These are phyloP conservation scores for Cardamine occulta DNA, from an alignment of 345 rosid species.

Conservation along the genomic window DNA sequence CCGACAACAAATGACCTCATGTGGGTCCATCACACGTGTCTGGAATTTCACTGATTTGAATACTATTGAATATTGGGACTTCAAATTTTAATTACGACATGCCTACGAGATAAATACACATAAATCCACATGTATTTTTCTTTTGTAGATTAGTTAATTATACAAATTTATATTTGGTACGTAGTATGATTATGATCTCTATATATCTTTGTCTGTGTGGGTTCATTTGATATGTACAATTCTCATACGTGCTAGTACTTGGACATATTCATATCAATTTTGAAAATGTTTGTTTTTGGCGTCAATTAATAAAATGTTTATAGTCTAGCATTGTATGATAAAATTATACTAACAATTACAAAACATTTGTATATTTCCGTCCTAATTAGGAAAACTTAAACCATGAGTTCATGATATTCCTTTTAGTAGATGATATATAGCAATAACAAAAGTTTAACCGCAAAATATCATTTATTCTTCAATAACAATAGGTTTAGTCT, in stretches of 20 bases:
- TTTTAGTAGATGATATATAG: neutral
- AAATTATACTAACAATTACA: neutral
- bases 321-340: neutral
- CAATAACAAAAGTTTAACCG: neutral
- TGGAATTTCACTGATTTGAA: slow-evolving; percentile 11
- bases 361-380: neutral
- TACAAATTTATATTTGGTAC: neutral
- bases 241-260: slow-evolving; percentile 13
- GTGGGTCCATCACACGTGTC: slow-evolving; percentile 44
- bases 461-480: neutral
- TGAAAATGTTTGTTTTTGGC: too few relatives aligned
- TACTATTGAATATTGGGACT: neutral
- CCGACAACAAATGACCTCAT: slow-evolving; percentile 40
- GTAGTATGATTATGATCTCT: neutral
- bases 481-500: neutral
- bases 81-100: slow-evolving; percentile 6
- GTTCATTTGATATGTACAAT: slow-evolving; percentile 17
- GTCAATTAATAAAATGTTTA: neutral
- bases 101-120: slow-evolving; percentile 22
- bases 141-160: too few relatives aligned
- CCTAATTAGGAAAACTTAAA: neutral
- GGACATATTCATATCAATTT: neutral
- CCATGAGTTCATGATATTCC: neutral
- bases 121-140: slow-evolving; percentile 6
- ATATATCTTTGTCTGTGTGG: neutral